phyloP scores from a whole-genome alignment of 371 early-diverging fungal genomes.

The Lichtheimia ramosa region DNA sequence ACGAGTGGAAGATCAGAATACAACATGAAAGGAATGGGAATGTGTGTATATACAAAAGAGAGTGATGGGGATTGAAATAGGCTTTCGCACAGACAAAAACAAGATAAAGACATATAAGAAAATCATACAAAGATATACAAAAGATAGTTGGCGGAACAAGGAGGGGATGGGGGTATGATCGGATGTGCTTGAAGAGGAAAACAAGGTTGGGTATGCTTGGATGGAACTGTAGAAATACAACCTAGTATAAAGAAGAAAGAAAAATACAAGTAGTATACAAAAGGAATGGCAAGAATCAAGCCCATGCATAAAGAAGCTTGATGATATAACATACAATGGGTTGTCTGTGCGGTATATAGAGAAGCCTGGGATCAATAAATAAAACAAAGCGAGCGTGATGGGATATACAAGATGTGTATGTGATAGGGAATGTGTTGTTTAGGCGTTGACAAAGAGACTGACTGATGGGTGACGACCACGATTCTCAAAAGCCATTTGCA shows the following conservation, averaged over 20 bases:
- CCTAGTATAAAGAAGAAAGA: background rate
- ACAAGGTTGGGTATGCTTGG: background rate
- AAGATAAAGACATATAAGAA: background rate
- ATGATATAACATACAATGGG: background rate
- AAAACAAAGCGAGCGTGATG: slow-evolving; percentile 5
- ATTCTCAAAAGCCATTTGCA: slow-evolving; percentile 88
- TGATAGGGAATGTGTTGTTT: slow-evolving; percentile 2
- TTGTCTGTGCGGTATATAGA: slow-evolving; percentile 1
- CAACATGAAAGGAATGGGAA: background rate
- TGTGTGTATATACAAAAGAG: slow-evolving; percentile 1
- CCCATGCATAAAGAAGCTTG: background rate
- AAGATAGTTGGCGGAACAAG: no score
- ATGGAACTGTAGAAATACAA: slow-evolving; percentile 5
- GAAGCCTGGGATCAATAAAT: background rate
- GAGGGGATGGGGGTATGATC: background rate
- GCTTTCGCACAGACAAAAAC: background rate
- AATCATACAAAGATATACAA: background rate
- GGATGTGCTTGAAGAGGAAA: background rate
- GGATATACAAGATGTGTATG: slow-evolving; percentile 1
- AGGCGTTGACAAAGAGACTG: slow-evolving; percentile 42
- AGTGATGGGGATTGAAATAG: background rate
- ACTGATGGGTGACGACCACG: slow-evolving; percentile 41
- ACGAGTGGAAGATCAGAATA: background rate
- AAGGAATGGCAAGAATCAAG: slow-evolving; percentile 3
- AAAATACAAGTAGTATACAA: slow-evolving; percentile 8